A percentile compares a stretch with the other conserved stretches of the same genome.
Conservation (phyloP, 2,329 filamentous ascomycete genomes). For the Colletotrichum navitas region DNA sequence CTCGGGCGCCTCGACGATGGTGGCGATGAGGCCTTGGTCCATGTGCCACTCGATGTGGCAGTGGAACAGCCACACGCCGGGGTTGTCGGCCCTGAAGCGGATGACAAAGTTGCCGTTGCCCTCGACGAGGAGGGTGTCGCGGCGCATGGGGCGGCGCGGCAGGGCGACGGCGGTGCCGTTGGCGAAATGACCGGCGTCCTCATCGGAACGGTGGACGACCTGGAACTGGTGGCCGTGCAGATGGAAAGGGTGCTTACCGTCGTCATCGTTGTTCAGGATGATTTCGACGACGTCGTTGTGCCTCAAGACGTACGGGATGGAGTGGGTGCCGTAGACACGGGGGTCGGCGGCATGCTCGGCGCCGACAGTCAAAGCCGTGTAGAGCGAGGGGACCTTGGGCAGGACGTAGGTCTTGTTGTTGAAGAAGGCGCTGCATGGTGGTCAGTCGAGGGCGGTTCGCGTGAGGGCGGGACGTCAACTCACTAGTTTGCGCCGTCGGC, state of each 20-base stretch:
- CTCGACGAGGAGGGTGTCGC: conserved; percentile 63
- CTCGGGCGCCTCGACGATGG: conserved; percentile 51
- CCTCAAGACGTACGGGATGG: conserved; percentile 66
- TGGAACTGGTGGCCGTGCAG: conserved; percentile 74
- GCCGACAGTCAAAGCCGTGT: conserved; percentile 71
- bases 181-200: conserved; percentile 48
- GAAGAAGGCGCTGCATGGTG: conserved; percentile 59
- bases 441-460: conserved; percentile 8
- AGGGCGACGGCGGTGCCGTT: conserved; percentile 54
- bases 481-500: conserved; percentile 72
- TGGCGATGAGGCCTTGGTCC: conserved; percentile 59
- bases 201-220: conserved; percentile 51
- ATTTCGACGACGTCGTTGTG: conserved; percentile 68
- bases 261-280: conserved; percentile 70
- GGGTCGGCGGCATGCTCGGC: conserved; percentile 59
- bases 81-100: conserved; percentile 58
- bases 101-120: conserved; percentile 64
- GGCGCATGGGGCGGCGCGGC: conserved; percentile 57
- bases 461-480: conserved; percentile 25
- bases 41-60: conserved; percentile 71
- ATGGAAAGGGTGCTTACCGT: conserved; percentile 72
- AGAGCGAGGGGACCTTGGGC: conserved; percentile 76
- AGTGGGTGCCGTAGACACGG: conserved; percentile 63
- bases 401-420: conserved; percentile 74
- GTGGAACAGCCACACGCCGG: conserved; percentile 61